Evolutionary conservation across 2,329 filamentous ascomycete genomes (phyloP), one percentile per base, ranked within the genome.

Genomic region (Tolypocladium guangdongense): DNA sequence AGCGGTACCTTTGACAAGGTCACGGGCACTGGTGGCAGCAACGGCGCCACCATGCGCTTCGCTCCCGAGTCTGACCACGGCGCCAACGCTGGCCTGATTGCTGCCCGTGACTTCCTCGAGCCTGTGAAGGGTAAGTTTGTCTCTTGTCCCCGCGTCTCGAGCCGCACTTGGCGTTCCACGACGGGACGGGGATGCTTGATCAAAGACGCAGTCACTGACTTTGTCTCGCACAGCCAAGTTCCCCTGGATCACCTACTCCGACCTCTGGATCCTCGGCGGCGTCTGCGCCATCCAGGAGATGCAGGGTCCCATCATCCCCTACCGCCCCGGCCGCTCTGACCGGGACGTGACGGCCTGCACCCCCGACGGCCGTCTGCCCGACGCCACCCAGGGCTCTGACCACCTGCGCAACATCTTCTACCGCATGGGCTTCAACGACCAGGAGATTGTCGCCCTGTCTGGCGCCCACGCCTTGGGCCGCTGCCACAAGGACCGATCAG

Each of bases 361-460:
- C 32, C 93, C 93, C 50, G 91, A 96, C 66, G 93, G 93, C 60
- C 90, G 92, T 71, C 78, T 83, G 33, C 80, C 91, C 58, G 90
- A 99, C 68, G 92, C 80, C 51, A 71, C 82, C 63, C 82, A 96
- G 79, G 86, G 81, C 56, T 77, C 84, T 57, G 81, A 84, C 66
- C 92, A 97, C 74, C 81, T 97, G 63, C 87, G 93, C 65, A 82
- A 82, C 74, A 92, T 97, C 77, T 99, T 97, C 74, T 82, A 84
- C 71, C 90, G 92, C 68, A 97, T 97, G 92, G 92, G 92, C 61
- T 97, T 96, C 80, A 87, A 93, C 71, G 92, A 99, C 74, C 88
- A 88, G 66, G 91, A 96, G 74, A 97, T 97, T 67, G 92, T 96
- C 47, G 93, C 92, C 33, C 81, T 97, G 52, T 78, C 80, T 27